Evolutionary conservation across 2,329 filamentous ascomycete genomes (phyloP).

Genomic region (Scytalidium sp.): DNA sequence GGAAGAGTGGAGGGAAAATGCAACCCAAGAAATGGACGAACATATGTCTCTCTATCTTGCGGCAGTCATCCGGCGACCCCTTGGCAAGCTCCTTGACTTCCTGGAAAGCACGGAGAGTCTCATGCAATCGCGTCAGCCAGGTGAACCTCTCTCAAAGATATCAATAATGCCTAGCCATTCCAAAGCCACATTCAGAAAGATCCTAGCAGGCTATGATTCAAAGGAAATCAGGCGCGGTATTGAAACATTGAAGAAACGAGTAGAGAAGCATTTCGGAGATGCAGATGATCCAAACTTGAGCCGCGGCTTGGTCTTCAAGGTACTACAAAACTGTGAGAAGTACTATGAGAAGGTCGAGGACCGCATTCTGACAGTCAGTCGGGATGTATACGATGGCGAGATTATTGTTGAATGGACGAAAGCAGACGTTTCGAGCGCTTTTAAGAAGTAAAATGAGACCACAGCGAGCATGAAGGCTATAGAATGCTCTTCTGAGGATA

Average conservation of each 20-base stretch:
- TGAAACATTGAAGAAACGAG: constrained; percentile 81
- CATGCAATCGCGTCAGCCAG: constrained; percentile 54
- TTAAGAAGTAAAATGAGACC: constrained; percentile 29
- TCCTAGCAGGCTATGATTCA: constrained; percentile 74
- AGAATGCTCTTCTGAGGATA: not conserved
- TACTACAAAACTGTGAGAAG: constrained; percentile 57
- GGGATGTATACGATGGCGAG: constrained; percentile 63
- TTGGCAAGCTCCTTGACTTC: constrained; percentile 89
- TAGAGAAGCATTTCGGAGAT: constrained; percentile 97
- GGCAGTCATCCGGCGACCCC: constrained; percentile 81
- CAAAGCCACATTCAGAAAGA: constrained; percentile 80
- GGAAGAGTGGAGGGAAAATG: constrained; percentile 78
- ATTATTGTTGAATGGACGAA: constrained; percentile 65
- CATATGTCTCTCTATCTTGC: constrained; percentile 86
- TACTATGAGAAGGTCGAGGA: constrained; percentile 62
- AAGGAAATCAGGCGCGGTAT: constrained; percentile 90
- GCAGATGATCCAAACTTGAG: constrained; percentile 64
- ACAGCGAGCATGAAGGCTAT: not conserved
- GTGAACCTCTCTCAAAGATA: constrained; percentile 60
- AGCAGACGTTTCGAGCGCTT: constrained; percentile 58
- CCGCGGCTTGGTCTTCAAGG: constrained; percentile 53
- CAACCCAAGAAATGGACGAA: constrained; percentile 74
- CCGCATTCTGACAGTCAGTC: constrained; percentile 56
- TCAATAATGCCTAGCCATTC: constrained; percentile 80
- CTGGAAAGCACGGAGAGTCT: constrained; percentile 82